Conservation (phyloP, 148 eudicot genomes). For the Rhododendron kiyosumense region DNA sequence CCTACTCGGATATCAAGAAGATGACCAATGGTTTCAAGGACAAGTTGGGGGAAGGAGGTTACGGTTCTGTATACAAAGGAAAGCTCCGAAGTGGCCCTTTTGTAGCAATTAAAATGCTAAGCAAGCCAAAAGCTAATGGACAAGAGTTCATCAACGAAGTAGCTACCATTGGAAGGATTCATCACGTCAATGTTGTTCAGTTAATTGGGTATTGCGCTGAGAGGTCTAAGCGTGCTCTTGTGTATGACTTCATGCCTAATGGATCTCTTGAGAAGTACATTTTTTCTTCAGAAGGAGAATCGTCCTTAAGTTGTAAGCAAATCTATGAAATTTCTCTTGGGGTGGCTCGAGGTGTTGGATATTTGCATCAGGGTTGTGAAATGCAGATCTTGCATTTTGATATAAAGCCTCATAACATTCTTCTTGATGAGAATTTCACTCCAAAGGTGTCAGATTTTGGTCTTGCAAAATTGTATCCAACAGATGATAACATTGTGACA, state of each 20-base stretch:
- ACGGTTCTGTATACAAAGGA: slow-evolving; percentile 21
- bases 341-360: slow-evolving; percentile 17
- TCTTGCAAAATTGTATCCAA: slow-evolving; percentile 12
- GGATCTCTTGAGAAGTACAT: slow-evolving; percentile 23
- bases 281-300: neutral
- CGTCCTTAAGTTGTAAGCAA: slow-evolving; percentile 6
- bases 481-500: slow-evolving; percentile 11
- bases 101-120: slow-evolving; percentile 15
- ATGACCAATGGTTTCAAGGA: slow-evolving; percentile 16
- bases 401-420: slow-evolving; percentile 24
- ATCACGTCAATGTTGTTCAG: slow-evolving; percentile 18
- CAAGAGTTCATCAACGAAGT: slow-evolving; percentile 23
- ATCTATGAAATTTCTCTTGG: slow-evolving; percentile 18
- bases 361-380: slow-evolving; percentile 21
- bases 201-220: slow-evolving; percentile 15
- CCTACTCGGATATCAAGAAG: slow-evolving; percentile 16
- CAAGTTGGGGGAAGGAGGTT: slow-evolving; percentile 22
- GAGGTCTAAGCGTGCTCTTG: slow-evolving; percentile 11
- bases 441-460: slow-evolving; percentile 25
- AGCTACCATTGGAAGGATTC: slow-evolving; percentile 24
- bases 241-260: slow-evolving; percentile 26
- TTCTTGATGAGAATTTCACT: slow-evolving; percentile 19
- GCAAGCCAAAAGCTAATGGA: slow-evolving; percentile 1
- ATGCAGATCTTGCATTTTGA: slow-evolving; percentile 22
- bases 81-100: slow-evolving; percentile 11